phyloP scores from a whole-genome alignment of 441 rosid species.

The Croton setiger region DNA sequence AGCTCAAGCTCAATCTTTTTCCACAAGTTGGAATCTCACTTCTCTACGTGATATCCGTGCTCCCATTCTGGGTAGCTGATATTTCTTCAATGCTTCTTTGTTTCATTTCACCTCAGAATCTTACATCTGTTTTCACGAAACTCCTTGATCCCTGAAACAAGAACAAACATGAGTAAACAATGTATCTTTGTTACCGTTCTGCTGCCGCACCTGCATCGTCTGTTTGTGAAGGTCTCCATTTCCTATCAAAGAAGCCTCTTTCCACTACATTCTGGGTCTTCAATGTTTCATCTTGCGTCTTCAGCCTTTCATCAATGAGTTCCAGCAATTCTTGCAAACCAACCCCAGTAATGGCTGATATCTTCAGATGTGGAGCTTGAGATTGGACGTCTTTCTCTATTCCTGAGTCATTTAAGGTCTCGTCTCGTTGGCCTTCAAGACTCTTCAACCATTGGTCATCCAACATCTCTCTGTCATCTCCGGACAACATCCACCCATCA shows the following conservation, averaged over 20 bases:
- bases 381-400: constrained; percentile 22
- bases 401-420: constrained; percentile 14
- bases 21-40: too few relatives aligned
- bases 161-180: background rate
- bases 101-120: background rate
- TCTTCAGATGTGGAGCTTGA: constrained; percentile 51
- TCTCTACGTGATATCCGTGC: too few relatives aligned
- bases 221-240: constrained; percentile 71
- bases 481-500: constrained; percentile 45
- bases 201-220: constrained; percentile 36
- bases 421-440: constrained; percentile 24
- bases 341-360: constrained; percentile 67
- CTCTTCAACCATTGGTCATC: constrained; percentile 33
- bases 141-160: background rate
- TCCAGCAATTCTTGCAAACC: constrained; percentile 71
- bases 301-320: constrained; percentile 55
- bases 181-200: constrained; percentile 24
- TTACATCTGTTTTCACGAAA: background rate
- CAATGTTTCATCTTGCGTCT: constrained; percentile 36
- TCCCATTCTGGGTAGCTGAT: too few relatives aligned
- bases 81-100: background rate
- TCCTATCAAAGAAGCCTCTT: constrained; percentile 39
- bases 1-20: too few relatives aligned
- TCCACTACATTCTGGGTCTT: constrained; percentile 35
- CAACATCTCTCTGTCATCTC: constrained; percentile 34